phyloP scores from a whole-genome alignment of 1,284 basidiomycete genomes.

The Ceratobasidium sp. region DNA sequence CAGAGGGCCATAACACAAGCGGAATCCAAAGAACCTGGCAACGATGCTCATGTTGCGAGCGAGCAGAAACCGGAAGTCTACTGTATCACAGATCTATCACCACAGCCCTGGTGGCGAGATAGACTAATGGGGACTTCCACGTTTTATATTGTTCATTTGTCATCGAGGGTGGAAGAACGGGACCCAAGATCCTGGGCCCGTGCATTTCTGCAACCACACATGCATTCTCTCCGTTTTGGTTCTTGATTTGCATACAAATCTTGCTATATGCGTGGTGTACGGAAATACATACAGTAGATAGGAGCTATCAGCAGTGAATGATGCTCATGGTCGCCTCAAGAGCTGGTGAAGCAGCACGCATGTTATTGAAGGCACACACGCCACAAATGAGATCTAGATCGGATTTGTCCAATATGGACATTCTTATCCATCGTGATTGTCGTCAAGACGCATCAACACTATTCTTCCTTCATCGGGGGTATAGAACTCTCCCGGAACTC shows the following conservation, averaged over 20 bases:
- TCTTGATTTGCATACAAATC: neutral
- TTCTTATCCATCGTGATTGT: neutral
- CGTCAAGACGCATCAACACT: neutral
- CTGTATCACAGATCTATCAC: neutral
- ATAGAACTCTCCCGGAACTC: neutral
- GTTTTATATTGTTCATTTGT: slow-evolving; percentile 1
- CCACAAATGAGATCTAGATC: neutral
- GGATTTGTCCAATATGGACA: neutral
- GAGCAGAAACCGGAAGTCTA: too few relatives aligned
- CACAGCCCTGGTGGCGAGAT: slow-evolving; percentile 4
- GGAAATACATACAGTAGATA: neutral
- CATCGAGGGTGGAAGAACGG: neutral
- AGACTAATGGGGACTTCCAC: slow-evolving; percentile 5
- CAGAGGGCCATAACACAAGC: too few relatives aligned
- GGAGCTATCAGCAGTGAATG: neutral
- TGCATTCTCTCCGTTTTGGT: neutral
- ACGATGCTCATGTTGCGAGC: too few relatives aligned
- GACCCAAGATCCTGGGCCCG: neutral
- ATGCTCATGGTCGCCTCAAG: neutral
- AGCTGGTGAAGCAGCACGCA: neutral
- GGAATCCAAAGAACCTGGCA: too few relatives aligned
- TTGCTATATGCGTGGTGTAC: slow-evolving; percentile 14
- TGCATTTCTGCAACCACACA: neutral
- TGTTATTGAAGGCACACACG: neutral
- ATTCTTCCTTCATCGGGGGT: neutral